Conservation (phyloP, 257 asterid species). For the Primulina eburnea region DNA sequence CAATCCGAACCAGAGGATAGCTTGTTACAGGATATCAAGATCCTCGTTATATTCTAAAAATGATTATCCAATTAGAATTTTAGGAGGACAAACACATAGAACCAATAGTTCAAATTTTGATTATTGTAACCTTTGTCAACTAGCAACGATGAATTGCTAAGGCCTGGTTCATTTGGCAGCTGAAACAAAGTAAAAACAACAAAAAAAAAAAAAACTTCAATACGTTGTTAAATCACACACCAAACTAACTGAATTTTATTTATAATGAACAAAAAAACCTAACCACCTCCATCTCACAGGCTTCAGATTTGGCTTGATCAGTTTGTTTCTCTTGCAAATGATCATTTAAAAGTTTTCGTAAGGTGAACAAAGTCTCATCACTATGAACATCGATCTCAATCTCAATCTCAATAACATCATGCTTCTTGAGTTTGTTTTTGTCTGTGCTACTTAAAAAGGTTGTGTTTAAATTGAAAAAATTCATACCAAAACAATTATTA, state of each 20-base stretch:
- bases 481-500: too few relatives aligned
- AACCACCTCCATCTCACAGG: constrained; percentile 81
- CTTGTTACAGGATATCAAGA: constrained; percentile 79
- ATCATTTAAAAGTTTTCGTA: constrained; percentile 41
- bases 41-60: constrained; percentile 68
- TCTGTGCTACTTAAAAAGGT: too few relatives aligned
- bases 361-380: constrained; percentile 54
- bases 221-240: constrained; percentile 1
- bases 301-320: constrained; percentile 62
- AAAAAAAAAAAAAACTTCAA: constrained; percentile 11
- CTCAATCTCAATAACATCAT: too few relatives aligned
- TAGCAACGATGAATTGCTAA: constrained; percentile 87
- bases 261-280: background rate
- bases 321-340: constrained; percentile 49
- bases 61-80: constrained; percentile 19
- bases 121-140: constrained; percentile 64
- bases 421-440: too few relatives aligned
- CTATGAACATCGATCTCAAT: constrained; percentile 67
- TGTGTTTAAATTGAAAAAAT: too few relatives aligned
- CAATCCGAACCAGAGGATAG: constrained; percentile 62
- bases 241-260: background rate
- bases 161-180: constrained; percentile 83
- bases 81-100: constrained; percentile 17
- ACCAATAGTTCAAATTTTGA: constrained; percentile 20
- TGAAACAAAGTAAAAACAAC: constrained; percentile 35